These are phyloP conservation scores for Scheffersomyces insectosa DNA, from an alignment of 1,139 yeast genomes.

Conservation along the genomic window DNA sequence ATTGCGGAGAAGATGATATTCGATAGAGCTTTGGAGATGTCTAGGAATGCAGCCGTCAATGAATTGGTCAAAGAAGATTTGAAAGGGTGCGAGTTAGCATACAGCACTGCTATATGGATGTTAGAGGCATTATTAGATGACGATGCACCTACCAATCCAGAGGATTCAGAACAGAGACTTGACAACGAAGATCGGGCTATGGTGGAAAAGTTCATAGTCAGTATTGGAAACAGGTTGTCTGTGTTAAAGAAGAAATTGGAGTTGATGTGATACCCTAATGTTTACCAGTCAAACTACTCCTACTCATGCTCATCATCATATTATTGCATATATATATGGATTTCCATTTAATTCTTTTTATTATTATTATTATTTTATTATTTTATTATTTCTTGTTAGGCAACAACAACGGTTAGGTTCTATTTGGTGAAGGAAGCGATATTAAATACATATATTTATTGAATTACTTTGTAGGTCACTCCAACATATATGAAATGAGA, in stretches of 20 bases:
- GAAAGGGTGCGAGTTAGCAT: conserved; percentile 80
- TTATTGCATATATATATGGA: too few species aligned
- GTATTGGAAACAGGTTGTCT: conserved; percentile 69
- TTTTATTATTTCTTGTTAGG: background rate
- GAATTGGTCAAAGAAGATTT: conserved; percentile 79
- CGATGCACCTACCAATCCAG: conserved; percentile 34
- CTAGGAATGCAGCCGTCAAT: conserved; percentile 85
- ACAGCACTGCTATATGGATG: conserved; percentile 95
- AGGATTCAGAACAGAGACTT: conserved; percentile 31
- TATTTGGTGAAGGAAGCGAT: too few species aligned
- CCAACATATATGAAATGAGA: too few species aligned
- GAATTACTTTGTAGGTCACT: too few species aligned
- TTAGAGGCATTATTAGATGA: conserved; percentile 77
- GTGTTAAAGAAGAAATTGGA: conserved; percentile 52
- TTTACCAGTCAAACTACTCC: too few species aligned
- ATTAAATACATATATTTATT: too few species aligned
- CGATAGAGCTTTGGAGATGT: conserved; percentile 91
- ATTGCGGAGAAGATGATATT: conserved; percentile 84
- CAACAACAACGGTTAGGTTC: too few species aligned
- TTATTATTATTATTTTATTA: background rate
- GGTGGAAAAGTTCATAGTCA: conserved; percentile 74
- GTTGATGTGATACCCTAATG: conserved; percentile 1
- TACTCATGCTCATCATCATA: background rate
- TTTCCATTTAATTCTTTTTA: too few species aligned
- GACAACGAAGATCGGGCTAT: conserved; percentile 72